Conservation (phyloP, 225 moss, liverwort and hornwort genomes). For the Antitrichia curtipendula region DNA sequence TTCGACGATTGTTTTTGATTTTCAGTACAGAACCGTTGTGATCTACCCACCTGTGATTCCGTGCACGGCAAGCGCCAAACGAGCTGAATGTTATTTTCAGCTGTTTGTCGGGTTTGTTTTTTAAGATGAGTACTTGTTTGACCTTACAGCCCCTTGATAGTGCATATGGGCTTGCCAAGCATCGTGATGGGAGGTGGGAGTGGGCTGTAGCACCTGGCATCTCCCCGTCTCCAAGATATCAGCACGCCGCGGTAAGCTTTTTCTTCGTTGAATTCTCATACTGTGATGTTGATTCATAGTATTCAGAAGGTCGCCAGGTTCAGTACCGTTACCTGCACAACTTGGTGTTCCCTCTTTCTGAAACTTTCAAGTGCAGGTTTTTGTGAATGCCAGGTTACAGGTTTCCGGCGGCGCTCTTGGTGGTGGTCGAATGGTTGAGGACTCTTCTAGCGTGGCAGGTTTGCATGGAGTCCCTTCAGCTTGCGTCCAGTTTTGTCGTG, state of each 20-base stretch:
- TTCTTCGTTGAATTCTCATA: not conserved
- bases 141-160: conserved; percentile 53
- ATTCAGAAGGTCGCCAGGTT: not conserved
- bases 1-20: not conserved
- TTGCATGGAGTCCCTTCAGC: not conserved
- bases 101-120: not conserved
- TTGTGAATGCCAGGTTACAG: conserved; percentile 60
- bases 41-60: not conserved
- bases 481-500: not conserved
- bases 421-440: conserved; percentile 67
- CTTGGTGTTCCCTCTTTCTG: not conserved
- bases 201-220: conserved; percentile 70
- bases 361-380: conserved; percentile 20
- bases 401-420: conserved; percentile 66
- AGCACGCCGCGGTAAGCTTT: conserved; percentile 56
- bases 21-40: too few species aligned
- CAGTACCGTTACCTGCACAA: not conserved
- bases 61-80: not conserved
- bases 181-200: conserved; percentile 69
- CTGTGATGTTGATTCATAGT: not conserved
- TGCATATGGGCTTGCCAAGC: conserved; percentile 65
- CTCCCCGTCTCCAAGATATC: conserved; percentile 64
- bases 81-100: not conserved
- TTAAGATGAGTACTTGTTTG: not conserved
- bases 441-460: conserved; percentile 68